A percentile compares a stretch with the other conserved stretches of the same genome.
These are phyloP conservation scores for Sedum album DNA, from an alignment of 164 flowering plant species.

Conservation along the genomic window DNA sequence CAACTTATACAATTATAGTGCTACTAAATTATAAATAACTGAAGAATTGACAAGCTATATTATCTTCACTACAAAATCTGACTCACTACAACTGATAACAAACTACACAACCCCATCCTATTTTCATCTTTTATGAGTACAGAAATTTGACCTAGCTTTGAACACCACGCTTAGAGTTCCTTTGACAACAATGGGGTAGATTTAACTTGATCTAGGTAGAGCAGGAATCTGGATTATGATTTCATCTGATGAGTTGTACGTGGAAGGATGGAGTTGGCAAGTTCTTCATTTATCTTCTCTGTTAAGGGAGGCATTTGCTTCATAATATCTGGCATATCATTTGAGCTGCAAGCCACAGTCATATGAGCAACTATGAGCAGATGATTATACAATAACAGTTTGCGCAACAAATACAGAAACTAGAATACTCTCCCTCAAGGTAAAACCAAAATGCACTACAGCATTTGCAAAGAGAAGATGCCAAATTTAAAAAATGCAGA, in stretches of 20 bases:
- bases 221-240: constrained; percentile 30
- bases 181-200: constrained; percentile 5
- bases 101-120: not conserved
- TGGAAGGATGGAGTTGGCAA: constrained; percentile 51
- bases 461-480: not conserved
- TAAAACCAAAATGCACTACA: not conserved
- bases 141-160: not conserved
- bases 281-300: constrained; percentile 75
- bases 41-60: not conserved
- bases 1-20: not conserved
- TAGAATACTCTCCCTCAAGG: not conserved
- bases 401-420: not conserved
- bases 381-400: not conserved
- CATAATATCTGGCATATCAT: constrained; percentile 59
- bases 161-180: not conserved
- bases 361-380: not conserved
- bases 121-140: not conserved
- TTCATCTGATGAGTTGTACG: not conserved
- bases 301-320: constrained; percentile 91
- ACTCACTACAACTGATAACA: not conserved
- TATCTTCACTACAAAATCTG: not conserved
- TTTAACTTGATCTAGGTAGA: not conserved
- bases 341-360: constrained; percentile 38
- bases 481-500: not conserved
- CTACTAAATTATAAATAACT: not conserved